Conservation (phyloP, 2,329 filamentous ascomycete species). For the Westerdykella sp. region DNA sequence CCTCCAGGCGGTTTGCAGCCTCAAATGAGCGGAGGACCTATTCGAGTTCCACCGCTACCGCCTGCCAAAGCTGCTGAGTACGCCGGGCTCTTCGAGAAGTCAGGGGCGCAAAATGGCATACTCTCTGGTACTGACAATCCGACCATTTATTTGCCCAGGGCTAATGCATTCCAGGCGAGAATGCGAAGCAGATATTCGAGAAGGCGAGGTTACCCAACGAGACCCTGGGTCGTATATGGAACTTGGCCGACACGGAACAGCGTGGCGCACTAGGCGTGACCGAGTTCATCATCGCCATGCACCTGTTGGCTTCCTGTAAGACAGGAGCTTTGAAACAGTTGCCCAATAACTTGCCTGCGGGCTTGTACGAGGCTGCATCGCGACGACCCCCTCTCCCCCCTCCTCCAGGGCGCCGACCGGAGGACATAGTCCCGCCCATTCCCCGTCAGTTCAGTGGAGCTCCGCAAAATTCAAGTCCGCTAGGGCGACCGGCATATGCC, state of each 20-base stretch:
- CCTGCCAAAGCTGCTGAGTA: constrained; percentile 89
- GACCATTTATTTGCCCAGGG: constrained; percentile 5
- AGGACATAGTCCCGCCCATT: constrained; percentile 55
- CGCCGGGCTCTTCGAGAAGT: constrained; percentile 82
- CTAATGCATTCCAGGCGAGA: constrained; percentile 53
- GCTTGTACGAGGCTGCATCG: constrained; percentile 83
- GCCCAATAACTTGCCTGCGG: constrained; percentile 73
- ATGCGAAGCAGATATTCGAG: constrained; percentile 91
- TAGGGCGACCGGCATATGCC: constrained; percentile 47
- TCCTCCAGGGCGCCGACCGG: constrained; percentile 42
- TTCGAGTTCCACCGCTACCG: constrained; percentile 82
- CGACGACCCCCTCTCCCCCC: constrained; percentile 48
- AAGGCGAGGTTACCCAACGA: constrained; percentile 87
- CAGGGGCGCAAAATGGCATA: constrained; percentile 67
- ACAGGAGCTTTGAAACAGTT: constrained; percentile 71
- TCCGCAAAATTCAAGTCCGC: constrained; percentile 54
- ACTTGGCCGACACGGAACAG: constrained; percentile 87
- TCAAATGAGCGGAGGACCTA: constrained; percentile 50
- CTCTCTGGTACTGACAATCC: constrained; percentile 53
- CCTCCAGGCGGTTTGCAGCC: constrained; percentile 33
- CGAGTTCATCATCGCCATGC: constrained; percentile 98
- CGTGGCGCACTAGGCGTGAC: constrained; percentile 78
- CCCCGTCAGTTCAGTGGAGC: constrained; percentile 76
- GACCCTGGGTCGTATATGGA: constrained; percentile 90
- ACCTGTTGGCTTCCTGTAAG: constrained; percentile 87